phyloP scores from a whole-genome alignment of 441 rosid genomes.

The Melastoma candidum region DNA sequence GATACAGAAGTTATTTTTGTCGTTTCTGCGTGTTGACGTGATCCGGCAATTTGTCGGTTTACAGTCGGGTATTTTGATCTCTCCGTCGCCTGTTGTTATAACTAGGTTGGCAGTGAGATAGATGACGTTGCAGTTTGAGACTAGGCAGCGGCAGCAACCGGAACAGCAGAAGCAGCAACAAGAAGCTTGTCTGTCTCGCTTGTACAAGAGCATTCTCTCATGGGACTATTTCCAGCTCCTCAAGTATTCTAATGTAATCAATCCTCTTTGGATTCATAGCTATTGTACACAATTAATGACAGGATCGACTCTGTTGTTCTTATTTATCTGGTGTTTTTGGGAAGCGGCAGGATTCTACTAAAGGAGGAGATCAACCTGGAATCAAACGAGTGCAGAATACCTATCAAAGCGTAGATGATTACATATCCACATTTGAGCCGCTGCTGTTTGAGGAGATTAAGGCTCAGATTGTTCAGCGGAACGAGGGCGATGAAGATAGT shows the following conservation, averaged over 20 bases:
- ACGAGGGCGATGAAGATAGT: conserved; percentile 51
- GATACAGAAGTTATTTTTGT: too few species aligned
- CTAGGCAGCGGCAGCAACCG: too few species aligned
- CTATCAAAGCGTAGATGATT: conserved; percentile 64
- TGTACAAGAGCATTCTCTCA: conserved; percentile 57
- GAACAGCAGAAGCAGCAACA: conserved; percentile 30
- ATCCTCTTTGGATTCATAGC: neutral
- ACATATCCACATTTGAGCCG: conserved; percentile 74
- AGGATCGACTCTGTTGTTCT: neutral
- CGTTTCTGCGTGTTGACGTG: too few species aligned
- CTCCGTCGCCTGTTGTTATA: too few species aligned
- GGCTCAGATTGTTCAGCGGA: conserved; percentile 73
- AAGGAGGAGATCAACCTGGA: conserved; percentile 17
- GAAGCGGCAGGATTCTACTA: conserved; percentile 24
- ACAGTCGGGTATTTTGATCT: too few species aligned
- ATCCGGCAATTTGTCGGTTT: too few species aligned
- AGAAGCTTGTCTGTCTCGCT: conserved; percentile 44
- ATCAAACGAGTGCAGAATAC: conserved; percentile 52
- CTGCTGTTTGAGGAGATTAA: conserved; percentile 87
- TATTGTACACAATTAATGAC: neutral
- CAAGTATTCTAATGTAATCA: conserved; percentile 30
- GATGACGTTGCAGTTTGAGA: too few species aligned
- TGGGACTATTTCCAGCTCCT: conserved; percentile 76
- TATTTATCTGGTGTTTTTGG: neutral
- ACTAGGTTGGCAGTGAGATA: too few species aligned